Evolutionary conservation across 2,329 filamentous ascomycete species (phyloP).

Genomic region (Pseudogymnoascus sp.): DNA sequence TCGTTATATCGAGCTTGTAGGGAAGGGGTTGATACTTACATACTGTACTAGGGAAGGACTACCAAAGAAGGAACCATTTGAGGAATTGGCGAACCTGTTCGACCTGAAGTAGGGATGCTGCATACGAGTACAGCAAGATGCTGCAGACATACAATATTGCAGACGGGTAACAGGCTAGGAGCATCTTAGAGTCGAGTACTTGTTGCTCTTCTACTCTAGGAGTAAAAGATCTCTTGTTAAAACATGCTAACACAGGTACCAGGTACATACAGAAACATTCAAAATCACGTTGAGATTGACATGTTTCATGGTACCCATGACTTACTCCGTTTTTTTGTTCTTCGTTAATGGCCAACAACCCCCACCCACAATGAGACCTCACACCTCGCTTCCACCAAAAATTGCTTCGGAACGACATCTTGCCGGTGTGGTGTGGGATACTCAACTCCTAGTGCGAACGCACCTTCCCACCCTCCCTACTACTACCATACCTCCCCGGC

Average conservation of each 20-base stretch:
- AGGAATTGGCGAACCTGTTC: neutral
- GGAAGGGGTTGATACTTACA: neutral
- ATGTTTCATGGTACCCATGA: conserved; percentile 1
- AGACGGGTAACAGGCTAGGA: neutral
- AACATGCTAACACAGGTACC: neutral
- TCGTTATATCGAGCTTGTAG: neutral
- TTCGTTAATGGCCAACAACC: neutral
- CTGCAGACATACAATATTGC: neutral
- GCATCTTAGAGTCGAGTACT: neutral
- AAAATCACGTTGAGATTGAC: neutral
- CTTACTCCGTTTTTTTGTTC: neutral
- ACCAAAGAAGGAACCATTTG: neutral
- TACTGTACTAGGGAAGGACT: neutral
- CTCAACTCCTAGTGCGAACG: neutral
- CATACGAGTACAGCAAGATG: neutral
- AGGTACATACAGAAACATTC: neutral
- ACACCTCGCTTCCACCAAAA: neutral
- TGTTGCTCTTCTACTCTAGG: neutral
- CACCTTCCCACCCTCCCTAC: neutral
- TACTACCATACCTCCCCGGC: neutral
- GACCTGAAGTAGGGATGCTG: conserved; percentile 1
- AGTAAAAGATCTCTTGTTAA: neutral
- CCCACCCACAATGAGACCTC: neutral
- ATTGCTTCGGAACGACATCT: neutral
- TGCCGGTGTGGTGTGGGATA: neutral